Conservation (phyloP, 352 stramenopile genomes). For the Halophytophthora polymorphica region DNA sequence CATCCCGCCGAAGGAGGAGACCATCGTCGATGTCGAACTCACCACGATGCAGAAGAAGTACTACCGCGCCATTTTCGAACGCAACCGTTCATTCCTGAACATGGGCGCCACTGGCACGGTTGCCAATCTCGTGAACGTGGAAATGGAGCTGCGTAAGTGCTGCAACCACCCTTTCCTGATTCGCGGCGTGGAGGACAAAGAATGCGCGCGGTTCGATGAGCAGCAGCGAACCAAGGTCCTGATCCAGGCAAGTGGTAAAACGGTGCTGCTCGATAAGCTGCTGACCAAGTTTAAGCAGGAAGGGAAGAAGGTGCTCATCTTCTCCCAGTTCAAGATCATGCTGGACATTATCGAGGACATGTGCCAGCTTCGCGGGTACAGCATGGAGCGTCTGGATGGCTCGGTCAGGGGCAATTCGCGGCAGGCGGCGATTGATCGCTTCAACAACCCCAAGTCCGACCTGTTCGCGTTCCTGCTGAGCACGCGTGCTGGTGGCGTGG, state of each 20-base stretch:
- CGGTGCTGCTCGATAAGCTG: constrained; percentile 99
- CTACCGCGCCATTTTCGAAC: constrained; percentile 98
- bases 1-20: constrained; percentile 98
- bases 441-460: constrained; percentile 93
- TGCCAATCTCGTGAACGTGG: constrained; percentile 98
- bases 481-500: constrained; percentile 96
- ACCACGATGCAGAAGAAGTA: constrained; percentile 99
- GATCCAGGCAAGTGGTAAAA: constrained; percentile 93
- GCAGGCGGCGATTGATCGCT: constrained; percentile 98
- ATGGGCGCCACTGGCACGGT: constrained; percentile 88
- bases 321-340: constrained; percentile 99
- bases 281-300: constrained; percentile 96
- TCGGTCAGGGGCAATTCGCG: constrained; percentile 95
- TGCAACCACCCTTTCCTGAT: constrained; percentile 99
- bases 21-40: constrained; percentile 99
- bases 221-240: constrained; percentile 69
- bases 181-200: constrained; percentile 96
- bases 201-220: constrained; percentile 82
- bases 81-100: constrained; percentile 92
- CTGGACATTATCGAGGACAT: constrained; percentile 94
- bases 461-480: constrained; percentile 96
- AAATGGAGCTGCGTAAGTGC: constrained; percentile 99
- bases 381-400: constrained; percentile 96
- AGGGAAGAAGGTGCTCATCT: constrained; percentile 98
- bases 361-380: constrained; percentile 76